Conservation (phyloP, 495 filamentous ascomycete genomes). For the Lentithecium fluviatile region DNA sequence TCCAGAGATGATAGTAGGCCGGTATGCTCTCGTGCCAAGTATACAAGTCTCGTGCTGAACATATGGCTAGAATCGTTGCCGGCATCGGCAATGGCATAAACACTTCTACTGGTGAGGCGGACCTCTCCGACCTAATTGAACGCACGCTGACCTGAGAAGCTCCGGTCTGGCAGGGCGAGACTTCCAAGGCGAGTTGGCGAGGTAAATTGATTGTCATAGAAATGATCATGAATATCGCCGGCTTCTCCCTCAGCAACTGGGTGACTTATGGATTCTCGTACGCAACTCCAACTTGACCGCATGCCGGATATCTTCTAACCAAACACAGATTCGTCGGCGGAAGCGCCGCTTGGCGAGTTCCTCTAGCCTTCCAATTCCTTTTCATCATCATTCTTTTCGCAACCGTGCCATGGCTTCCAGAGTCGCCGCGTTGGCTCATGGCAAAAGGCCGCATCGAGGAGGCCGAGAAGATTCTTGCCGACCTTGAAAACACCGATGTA, state of each 20-base stretch:
- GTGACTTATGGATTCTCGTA: slow-evolving; percentile 56
- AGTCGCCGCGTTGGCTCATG: slow-evolving; percentile 53
- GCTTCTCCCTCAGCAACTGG: slow-evolving; percentile 57
- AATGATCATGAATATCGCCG: slow-evolving; percentile 60
- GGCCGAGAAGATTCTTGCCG: slow-evolving; percentile 52
- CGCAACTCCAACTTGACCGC: background rate
- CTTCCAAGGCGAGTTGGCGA: slow-evolving; percentile 56
- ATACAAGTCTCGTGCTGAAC: background rate
- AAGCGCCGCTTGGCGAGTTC: slow-evolving; percentile 54
- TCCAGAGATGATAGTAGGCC: slow-evolving; percentile 63
- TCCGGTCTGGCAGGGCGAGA: slow-evolving; percentile 66
- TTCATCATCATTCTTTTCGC: slow-evolving; percentile 55
- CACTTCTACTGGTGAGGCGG: too few relatives aligned
- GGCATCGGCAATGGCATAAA: slow-evolving; percentile 68
- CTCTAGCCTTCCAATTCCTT: slow-evolving; percentile 58
- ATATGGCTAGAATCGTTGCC: slow-evolving; percentile 16
- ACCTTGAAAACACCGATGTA: slow-evolving; percentile 48
- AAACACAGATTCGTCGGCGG: slow-evolving; percentile 45
- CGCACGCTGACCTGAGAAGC: too few relatives aligned
- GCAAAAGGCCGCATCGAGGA: slow-evolving; percentile 47
- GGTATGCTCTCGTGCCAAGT: slow-evolving; percentile 31
- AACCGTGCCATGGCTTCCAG: slow-evolving; percentile 56
- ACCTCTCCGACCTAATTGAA: too few relatives aligned
- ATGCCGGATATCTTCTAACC: background rate
- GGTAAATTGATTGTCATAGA: slow-evolving; percentile 63